Percentiles rank a stretch among this genome's conserved stretches.
phyloP scores from a whole-genome alignment of 768 basidiomycete genomes.

The Tulasnella sp. region DNA sequence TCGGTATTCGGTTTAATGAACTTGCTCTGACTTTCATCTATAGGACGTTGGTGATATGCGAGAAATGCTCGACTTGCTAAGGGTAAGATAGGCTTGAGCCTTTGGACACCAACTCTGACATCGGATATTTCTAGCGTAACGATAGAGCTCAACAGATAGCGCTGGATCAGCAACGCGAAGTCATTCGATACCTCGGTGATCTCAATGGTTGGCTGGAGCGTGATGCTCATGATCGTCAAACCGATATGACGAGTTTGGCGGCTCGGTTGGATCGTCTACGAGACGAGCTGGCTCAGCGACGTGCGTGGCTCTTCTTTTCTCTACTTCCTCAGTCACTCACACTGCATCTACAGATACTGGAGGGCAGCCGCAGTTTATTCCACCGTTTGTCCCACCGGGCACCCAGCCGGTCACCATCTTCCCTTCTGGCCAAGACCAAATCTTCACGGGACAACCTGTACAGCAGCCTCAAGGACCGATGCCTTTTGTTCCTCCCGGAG shows the following conservation, averaged over 20 bases:
- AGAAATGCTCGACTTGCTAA: slow-evolving; percentile 63
- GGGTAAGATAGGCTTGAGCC: slow-evolving; percentile 34
- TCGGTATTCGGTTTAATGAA: neutral
- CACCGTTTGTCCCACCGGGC: neutral
- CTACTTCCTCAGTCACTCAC: neutral
- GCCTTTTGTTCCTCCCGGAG: slow-evolving; percentile 14
- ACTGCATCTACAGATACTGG: neutral
- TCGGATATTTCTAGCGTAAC: slow-evolving; percentile 72
- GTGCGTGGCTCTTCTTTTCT: slow-evolving; percentile 41
- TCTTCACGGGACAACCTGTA: neutral
- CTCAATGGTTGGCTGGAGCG: slow-evolving; percentile 79
- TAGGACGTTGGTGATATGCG: slow-evolving; percentile 22
- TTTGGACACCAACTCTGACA: slow-evolving; percentile 52
- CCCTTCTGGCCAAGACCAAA: neutral
- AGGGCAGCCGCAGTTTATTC: slow-evolving; percentile 23
- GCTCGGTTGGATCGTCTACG: slow-evolving; percentile 60
- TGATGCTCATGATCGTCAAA: slow-evolving; percentile 78
- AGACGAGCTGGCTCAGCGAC: slow-evolving; percentile 49
- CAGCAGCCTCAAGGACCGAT: neutral
- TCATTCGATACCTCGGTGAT: slow-evolving; percentile 64
- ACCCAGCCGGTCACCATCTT: neutral
- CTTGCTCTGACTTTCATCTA: neutral
- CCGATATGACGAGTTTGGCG: slow-evolving; percentile 67
- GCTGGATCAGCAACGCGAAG: slow-evolving; percentile 36
- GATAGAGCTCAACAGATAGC: slow-evolving; percentile 47